Evolutionary conservation across 1,284 basidiomycete species (phyloP).

Genomic region (Tilletiopsis washingtonensis): DNA sequence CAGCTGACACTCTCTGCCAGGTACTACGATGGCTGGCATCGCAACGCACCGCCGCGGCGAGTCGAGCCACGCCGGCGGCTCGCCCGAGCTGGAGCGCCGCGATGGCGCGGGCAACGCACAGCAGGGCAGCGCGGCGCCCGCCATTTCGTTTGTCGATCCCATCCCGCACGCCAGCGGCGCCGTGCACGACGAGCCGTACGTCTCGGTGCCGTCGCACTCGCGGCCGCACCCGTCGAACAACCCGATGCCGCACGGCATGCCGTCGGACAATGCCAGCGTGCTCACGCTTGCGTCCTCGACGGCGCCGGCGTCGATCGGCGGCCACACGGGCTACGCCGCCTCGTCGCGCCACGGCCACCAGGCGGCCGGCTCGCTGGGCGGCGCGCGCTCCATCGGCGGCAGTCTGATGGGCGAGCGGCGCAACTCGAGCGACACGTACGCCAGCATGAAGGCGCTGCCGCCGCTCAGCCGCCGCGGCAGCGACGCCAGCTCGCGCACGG

Average conservation of each 20-base stretch:
- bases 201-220: slow-evolving; percentile 64
- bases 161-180: background rate
- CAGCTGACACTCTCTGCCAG: too few species aligned
- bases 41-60: too few species aligned
- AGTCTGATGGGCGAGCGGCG: slow-evolving; percentile 35
- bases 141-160: slow-evolving; percentile 10
- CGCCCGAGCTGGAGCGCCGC: too few species aligned
- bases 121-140: too few species aligned
- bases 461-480: slow-evolving; percentile 39
- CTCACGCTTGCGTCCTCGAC: slow-evolving; percentile 87
- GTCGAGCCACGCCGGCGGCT: too few species aligned
- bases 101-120: too few species aligned
- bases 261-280: slow-evolving; percentile 81
- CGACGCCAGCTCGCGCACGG: slow-evolving; percentile 30
- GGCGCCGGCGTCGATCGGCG: slow-evolving; percentile 29
- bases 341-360: slow-evolving; percentile 18
- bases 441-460: slow-evolving; percentile 37
- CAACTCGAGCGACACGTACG: slow-evolving; percentile 35
- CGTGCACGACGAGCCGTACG: slow-evolving; percentile 15
- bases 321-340: slow-evolving; percentile 7
- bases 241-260: slow-evolving; percentile 79
- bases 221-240: slow-evolving; percentile 89
- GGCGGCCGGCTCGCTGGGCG: slow-evolving; percentile 26
- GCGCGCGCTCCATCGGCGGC: slow-evolving; percentile 31
- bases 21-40: too few species aligned